phyloP scores from a whole-genome alignment of 192 early-diverging fungal species.

The Umbelopsis isabellina region DNA sequence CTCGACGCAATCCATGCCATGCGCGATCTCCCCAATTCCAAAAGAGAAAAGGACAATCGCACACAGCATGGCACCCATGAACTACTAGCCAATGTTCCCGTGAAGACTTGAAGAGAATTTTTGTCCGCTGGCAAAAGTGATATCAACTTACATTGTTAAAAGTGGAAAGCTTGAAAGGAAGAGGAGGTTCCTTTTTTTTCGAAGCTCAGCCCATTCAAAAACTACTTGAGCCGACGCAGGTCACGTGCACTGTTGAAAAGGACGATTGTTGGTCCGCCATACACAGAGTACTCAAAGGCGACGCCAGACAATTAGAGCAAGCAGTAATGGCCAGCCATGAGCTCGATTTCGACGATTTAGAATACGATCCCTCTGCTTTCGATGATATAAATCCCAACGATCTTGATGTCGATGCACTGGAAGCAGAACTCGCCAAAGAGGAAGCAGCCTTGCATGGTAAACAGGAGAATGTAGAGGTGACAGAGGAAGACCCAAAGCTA shows the following conservation, averaged over 20 bases:
- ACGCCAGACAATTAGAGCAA: not conserved
- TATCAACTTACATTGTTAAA: conserved; percentile 14
- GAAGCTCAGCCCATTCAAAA: not conserved
- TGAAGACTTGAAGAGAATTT: not conserved
- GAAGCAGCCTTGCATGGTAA: not conserved
- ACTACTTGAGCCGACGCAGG: not conserved
- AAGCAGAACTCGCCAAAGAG: conserved; percentile 1
- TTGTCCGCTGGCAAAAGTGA: not conserved
- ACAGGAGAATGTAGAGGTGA: not conserved
- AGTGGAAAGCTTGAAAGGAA: conserved; percentile 7
- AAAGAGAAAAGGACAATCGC: not conserved
- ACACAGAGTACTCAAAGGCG: not conserved
- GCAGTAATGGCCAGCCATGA: conserved; percentile 5
- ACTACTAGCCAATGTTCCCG: not conserved
- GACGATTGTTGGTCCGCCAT: not conserved
- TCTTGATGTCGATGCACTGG: not conserved
- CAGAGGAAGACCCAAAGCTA: not conserved
- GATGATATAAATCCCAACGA: conserved; percentile 10
- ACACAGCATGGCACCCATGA: not conserved
- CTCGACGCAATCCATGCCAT: not conserved
- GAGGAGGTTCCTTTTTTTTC: not conserved
- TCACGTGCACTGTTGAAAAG: not conserved
- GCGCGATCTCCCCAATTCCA: not conserved
- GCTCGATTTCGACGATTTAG: conserved; percentile 12
- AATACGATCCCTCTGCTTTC: conserved; percentile 8